Evolutionary conservation across 1,284 basidiomycete genomes (phyloP).

Genomic region (Puccinia hordei): DNA sequence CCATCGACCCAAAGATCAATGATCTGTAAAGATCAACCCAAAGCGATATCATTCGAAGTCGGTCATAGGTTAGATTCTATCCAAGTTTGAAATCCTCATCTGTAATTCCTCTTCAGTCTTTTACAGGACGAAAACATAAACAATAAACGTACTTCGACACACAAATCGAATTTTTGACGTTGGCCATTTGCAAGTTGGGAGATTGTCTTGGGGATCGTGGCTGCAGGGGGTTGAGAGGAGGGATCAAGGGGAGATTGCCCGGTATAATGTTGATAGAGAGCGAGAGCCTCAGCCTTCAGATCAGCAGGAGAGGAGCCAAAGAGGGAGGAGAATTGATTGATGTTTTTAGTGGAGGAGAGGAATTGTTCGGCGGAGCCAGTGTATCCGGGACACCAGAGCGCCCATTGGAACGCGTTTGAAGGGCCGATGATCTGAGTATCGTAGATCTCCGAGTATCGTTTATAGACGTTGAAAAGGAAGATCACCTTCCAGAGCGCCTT

Average conservation of each 20-base stretch:
- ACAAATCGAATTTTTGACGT: constrained; percentile 29
- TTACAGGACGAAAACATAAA: neutral
- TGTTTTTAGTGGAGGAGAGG: neutral
- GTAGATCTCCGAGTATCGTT: constrained; percentile 19
- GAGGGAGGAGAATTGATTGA: neutral
- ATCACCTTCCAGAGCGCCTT: constrained; percentile 37
- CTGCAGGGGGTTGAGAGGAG: neutral
- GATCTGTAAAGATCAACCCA: neutral
- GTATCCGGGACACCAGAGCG: constrained; percentile 24
- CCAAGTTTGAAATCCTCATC: neutral
- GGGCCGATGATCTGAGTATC: constrained; percentile 37
- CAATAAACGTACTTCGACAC: constrained; percentile 29
- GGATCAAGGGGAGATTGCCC: neutral
- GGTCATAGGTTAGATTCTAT: neutral
- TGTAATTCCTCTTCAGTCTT: neutral
- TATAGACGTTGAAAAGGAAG: constrained; percentile 27
- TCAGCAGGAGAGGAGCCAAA: neutral
- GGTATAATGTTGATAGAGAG: neutral
- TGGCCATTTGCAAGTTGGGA: neutral
- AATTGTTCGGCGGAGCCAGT: constrained; percentile 28
- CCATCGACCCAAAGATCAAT: constrained; percentile 31
- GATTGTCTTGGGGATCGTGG: neutral
- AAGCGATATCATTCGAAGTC: neutral
- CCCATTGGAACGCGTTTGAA: constrained; percentile 21
- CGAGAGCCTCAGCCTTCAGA: constrained; percentile 1